Evolutionary conservation across 768 basidiomycete species (phyloP), one percentile per base, ranked within the genome.

Genomic region (Rubroboletus pulcherrimus): DNA sequence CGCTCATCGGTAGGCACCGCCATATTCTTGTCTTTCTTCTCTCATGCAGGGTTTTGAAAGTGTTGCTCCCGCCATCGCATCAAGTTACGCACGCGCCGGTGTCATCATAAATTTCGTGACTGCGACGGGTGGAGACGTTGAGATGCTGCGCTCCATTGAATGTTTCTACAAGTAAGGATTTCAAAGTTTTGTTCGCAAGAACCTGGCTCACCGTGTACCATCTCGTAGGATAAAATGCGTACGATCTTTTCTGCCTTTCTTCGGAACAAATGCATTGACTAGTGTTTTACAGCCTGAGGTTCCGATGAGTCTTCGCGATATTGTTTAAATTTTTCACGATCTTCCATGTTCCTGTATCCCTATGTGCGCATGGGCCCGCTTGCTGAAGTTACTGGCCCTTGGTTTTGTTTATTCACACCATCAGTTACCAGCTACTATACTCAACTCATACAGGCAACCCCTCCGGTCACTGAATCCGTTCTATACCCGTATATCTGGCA

Each of bases 111-210:
- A 96, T 72, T 94, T 98, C 64, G 95, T 98, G 58, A 97, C 95
- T 54, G 96, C 95, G 52, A 94, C 93, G 14, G 94, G 95, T 31
- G 95, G 94, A 40, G 96, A 98, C 71, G 95, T 98, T 53, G 96
- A 98, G 76, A 97, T 98, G 94, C 77, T 98, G 59, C 84, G 96
- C 67, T 91, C 91, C 63, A 98, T 98, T 79, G 96, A 98, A 78
- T 96, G 94, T 81, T 96, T 93, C 76, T 98, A 96, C 81, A 93
- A 93, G 91, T 92, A 62, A 61, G 82, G 56, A 72, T 69, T 15
- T 31, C 11, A 37, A 35, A 1, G 11, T 34, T 31, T 39, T 37
- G 29, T 44, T 57, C 17, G 17, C 9, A 37, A 19, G 26, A 31
- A 39, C 21, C 8, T 51, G 17, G 34, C 65, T 71, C n/a, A 70